Evolutionary conservation across 2,329 filamentous ascomycete genomes (phyloP).

Genomic region (Harringtonia aguacate): DNA sequence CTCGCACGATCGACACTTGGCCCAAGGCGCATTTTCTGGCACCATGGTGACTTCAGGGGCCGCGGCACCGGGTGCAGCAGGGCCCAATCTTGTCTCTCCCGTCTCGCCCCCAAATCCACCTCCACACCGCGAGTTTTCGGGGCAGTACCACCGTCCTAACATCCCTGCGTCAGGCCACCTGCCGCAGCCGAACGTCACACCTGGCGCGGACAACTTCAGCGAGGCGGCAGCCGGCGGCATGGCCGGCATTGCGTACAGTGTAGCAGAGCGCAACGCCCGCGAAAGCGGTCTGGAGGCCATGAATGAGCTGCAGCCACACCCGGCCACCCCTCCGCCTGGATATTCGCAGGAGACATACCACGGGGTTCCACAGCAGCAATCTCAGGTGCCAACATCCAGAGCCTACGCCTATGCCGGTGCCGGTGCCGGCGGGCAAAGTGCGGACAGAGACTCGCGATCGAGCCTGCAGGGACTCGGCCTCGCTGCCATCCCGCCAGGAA

Average conservation of each 20-base stretch:
- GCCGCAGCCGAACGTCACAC: constrained; percentile 35
- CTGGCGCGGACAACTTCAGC: constrained; percentile 58
- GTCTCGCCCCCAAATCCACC: constrained; percentile 16
- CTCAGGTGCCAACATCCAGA: no score
- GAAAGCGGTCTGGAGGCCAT: constrained; percentile 56
- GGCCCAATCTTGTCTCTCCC: constrained; percentile 16
- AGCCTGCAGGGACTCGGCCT: constrained; percentile 28
- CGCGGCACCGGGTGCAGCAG: no score
- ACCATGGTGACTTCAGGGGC: no score
- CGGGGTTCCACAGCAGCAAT: no score
- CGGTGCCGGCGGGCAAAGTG: constrained; percentile 7
- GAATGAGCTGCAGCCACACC: constrained; percentile 22
- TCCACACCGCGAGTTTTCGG: constrained; percentile 7
- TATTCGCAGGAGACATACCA: no score
- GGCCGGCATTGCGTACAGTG: constrained; percentile 54
- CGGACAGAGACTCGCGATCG: constrained; percentile 30
- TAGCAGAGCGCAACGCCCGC: constrained; percentile 53
- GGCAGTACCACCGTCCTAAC: not conserved
- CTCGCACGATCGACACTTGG: constrained; percentile 14
- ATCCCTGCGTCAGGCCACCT: constrained; percentile 1
- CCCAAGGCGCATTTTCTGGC: no score
- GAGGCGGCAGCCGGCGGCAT: constrained; percentile 53
- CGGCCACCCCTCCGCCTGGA: no score
- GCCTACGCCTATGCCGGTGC: constrained; percentile 6
- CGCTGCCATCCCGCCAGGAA: constrained; percentile 21